Evolutionary conservation across 148 eudicot species (phyloP), one percentile per base, ranked within the genome.

Genomic region (Vaccinium vitisidaea): DNA sequence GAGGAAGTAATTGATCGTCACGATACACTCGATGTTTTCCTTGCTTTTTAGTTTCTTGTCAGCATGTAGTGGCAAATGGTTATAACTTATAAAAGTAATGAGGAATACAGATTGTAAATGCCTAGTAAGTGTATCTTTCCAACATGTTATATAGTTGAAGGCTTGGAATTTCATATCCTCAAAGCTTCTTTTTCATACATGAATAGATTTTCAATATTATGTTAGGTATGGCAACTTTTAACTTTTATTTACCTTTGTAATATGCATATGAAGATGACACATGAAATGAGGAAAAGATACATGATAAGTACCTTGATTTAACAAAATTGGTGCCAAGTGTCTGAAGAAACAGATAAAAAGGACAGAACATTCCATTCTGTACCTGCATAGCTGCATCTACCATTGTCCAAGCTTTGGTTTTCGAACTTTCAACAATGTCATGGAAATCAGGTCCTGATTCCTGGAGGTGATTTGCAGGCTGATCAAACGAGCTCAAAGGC

Each of bases 311-410:
- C 25, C 73, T 25, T 15, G 12, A 67, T 67, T 67, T 10, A 15
- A 67, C 73, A 67, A 10, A 25, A 67, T 25, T 67, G 39, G 39
- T 81, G 16, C 56, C 52, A 11, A 85, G 8, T 3, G 48, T 5
- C 59, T 15, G 16, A 14, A 36, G 27, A 75, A 23, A 75, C 61
- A 36, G 15, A 48, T 0, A 84, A 39, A 82, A 21, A 1, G 12
- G 56, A 65, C 32, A 77, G 56, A 80, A 16, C 53, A 27, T 70
- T 56, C 59, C 19, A 54, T 58, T 46, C 32, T 30, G 76, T 93
- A 97, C 99, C 98, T 92, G 30, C 30, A 27, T 27, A 27, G 98
- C 99, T 8, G 91, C 93, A 91, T 94, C 91, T 53, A 97, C 98
- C 95, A 97, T 91, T 56, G 86, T 92, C 56, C 84, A 90, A 82